phyloP scores from a whole-genome alignment of 2,329 filamentous ascomycete species.

The Emericellopsis cladophorae region DNA sequence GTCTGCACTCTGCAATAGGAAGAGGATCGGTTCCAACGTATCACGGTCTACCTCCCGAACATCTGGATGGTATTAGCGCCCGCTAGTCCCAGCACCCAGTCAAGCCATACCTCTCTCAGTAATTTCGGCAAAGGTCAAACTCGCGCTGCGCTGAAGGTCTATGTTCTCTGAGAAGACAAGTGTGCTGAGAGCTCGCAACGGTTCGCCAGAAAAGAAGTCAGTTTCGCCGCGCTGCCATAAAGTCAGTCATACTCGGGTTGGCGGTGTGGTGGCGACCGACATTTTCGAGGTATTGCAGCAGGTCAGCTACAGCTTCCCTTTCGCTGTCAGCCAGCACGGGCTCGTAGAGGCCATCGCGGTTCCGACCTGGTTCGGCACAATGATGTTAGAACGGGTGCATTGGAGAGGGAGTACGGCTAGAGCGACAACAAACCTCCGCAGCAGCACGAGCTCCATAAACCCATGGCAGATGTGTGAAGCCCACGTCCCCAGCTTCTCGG shows the following conservation, averaged over 20 bases:
- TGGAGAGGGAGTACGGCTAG: neutral
- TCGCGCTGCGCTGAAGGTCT: constrained; percentile 91
- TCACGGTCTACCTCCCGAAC: constrained; percentile 90
- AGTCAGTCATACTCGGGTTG: neutral
- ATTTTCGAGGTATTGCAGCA: constrained; percentile 93
- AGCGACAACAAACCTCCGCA: constrained; percentile 30
- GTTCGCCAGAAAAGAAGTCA: constrained; percentile 96
- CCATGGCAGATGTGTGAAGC: constrained; percentile 32
- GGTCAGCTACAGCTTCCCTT: constrained; percentile 88
- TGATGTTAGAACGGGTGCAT: too few species aligned
- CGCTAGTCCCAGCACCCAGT: too few species aligned
- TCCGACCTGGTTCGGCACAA: constrained; percentile 40
- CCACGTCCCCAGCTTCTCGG: constrained; percentile 2
- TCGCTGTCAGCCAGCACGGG: constrained; percentile 89
- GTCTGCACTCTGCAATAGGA: constrained; percentile 85
- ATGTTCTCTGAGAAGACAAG: constrained; percentile 98
- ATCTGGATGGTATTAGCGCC: constrained; percentile 43
- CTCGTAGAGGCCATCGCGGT: constrained; percentile 73
- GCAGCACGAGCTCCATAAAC: constrained; percentile 46
- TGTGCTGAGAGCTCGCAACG: constrained; percentile 83
- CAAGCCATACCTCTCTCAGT: constrained; percentile 74
- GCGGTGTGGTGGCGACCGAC: constrained; percentile 35
- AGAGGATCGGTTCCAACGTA: constrained; percentile 91
- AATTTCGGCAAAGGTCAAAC: constrained; percentile 96
- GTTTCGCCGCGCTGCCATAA: constrained; percentile 71